Percentiles rank a stretch among this genome's conserved stretches.
These are phyloP conservation scores for Candida ipomoeae DNA, from an alignment of 805 yeast genomes.

Conservation along the genomic window DNA sequence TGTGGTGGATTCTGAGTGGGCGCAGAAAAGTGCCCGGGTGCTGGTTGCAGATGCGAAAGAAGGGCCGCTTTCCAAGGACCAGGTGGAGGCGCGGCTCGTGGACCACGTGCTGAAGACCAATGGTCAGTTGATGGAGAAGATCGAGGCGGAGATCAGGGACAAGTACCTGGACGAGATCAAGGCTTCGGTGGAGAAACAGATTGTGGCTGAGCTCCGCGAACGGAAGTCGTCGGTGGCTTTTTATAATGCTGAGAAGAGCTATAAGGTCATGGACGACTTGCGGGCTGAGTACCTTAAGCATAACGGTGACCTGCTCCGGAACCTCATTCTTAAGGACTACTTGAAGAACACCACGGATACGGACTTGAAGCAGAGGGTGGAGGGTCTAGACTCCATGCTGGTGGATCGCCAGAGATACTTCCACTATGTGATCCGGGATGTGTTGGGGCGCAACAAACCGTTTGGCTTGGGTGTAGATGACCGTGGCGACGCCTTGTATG, in stretches of 20 bases:
- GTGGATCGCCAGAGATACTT: slow-evolving; percentile 12
- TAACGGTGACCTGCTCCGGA: slow-evolving; percentile 8
- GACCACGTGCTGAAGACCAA: neutral
- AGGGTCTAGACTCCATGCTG: neutral
- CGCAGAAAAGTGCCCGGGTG: neutral
- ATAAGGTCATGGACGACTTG: slow-evolving; percentile 8
- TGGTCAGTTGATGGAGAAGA: neutral
- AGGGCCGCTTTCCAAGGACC: neutral
- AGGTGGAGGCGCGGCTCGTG: slow-evolving; percentile 3
- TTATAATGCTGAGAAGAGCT: neutral
- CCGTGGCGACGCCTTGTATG: slow-evolving; percentile 5
- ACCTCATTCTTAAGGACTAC: slow-evolving; percentile 6
- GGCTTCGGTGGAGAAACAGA: neutral
- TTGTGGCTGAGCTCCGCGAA: neutral
- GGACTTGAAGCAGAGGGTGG: slow-evolving; percentile 5
- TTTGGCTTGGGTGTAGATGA: slow-evolving; percentile 6
- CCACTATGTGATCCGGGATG: slow-evolving; percentile 11
- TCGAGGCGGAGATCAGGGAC: slow-evolving; percentile 5
- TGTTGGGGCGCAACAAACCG: slow-evolving; percentile 15
- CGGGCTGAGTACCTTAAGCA: slow-evolving; percentile 7
- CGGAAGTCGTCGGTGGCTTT: neutral
- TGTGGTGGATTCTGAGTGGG: slow-evolving; percentile 11
- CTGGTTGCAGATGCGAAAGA: neutral
- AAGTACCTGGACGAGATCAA: slow-evolving; percentile 3
- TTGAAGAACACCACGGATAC: slow-evolving; percentile 9